Evolutionary conservation across 2,329 filamentous ascomycete species (phyloP).

Genomic region (Moelleriella libera): DNA sequence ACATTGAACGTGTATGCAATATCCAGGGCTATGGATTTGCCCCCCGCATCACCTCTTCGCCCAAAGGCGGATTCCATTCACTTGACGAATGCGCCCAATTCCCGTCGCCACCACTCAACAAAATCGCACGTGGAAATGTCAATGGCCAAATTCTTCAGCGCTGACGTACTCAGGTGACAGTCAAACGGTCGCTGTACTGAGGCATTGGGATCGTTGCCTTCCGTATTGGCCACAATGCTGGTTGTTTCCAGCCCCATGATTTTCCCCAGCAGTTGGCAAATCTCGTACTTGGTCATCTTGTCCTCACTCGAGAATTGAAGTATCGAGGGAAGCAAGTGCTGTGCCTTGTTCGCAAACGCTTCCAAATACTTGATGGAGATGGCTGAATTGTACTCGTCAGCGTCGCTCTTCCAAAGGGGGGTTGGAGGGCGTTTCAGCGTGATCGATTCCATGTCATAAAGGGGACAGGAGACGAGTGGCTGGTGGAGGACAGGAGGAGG

Average conservation of each 20-base stretch:
- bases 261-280: constrained; percentile 63
- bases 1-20: too few relatives aligned
- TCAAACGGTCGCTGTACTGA: constrained; percentile 72
- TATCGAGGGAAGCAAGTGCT: constrained; percentile 46
- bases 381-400: constrained; percentile 29
- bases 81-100: constrained; percentile 44
- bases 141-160: constrained; percentile 59
- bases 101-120: constrained; percentile 63
- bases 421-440: neutral
- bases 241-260: constrained; percentile 63
- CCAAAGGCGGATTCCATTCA: constrained; percentile 13
- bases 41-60: neutral
- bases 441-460: too few relatives aligned
- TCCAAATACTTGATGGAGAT: constrained; percentile 55
- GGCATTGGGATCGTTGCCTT: constrained; percentile 58
- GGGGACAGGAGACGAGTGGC: too few relatives aligned
- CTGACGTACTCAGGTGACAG: constrained; percentile 70
- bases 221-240: constrained; percentile 53
- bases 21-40: too few relatives aligned
- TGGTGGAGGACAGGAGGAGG: neutral
- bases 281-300: constrained; percentile 78
- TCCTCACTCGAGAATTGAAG: constrained; percentile 84
- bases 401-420: neutral
- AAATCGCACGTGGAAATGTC: constrained; percentile 65
- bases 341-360: constrained; percentile 26